Evolutionary conservation across 768 basidiomycete species (phyloP).

Genomic region (Pleurotus tuoliensis): DNA sequence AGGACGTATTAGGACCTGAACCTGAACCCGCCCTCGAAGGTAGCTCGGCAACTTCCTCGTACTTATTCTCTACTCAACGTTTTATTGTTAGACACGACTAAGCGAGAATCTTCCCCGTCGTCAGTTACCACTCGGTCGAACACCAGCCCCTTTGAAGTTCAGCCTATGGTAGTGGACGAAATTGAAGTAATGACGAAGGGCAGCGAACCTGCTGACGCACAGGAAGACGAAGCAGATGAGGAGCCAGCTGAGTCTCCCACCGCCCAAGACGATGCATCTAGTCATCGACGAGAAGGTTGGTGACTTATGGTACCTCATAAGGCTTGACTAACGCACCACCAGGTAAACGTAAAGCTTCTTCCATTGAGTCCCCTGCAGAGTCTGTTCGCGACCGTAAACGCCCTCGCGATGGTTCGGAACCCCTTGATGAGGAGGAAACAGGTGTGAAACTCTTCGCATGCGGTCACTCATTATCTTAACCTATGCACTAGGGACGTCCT

Average conservation of each 20-base stretch:
- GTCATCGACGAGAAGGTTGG: conserved; percentile 8
- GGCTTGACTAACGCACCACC: conserved; percentile 2
- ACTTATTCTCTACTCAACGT: too few relatives aligned
- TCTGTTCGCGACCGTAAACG: conserved; percentile 51
- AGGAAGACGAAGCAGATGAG: neutral
- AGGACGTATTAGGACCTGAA: too few relatives aligned
- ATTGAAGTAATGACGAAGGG: neutral
- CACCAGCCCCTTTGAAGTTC: neutral
- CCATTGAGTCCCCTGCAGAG: conserved; percentile 42
- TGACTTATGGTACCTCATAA: neutral
- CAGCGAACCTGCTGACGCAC: neutral
- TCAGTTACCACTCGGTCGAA: too few relatives aligned
- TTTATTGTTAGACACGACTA: too few relatives aligned
- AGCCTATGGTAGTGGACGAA: neutral
- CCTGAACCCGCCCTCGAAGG: too few relatives aligned
- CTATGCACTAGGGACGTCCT: conserved; percentile 4
- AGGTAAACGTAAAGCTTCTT: conserved; percentile 68
- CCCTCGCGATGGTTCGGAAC: conserved; percentile 63
- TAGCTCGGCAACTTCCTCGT: too few relatives aligned
- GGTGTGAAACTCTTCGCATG: conserved; percentile 22
- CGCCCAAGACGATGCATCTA: neutral
- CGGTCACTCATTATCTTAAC: neutral
- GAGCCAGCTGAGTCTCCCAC: neutral
- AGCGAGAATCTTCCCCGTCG: too few relatives aligned
- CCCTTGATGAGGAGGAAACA: conserved; percentile 62